Evolutionary conservation across 2,329 filamentous ascomycete genomes (phyloP).

Genomic region (Colletotrichum agaves): DNA sequence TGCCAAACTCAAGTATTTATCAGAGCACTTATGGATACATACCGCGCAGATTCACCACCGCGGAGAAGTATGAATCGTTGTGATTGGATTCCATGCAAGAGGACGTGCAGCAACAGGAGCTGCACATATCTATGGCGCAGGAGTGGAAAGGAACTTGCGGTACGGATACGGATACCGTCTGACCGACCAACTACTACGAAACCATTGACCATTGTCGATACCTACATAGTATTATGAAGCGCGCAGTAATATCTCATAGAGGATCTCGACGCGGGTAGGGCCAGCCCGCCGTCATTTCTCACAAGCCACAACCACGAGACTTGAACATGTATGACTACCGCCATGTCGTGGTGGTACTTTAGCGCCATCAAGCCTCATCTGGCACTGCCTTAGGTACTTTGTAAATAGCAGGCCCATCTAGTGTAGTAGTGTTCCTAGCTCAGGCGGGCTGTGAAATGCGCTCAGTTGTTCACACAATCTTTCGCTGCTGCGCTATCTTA

Average conservation of each 20-base stretch:
- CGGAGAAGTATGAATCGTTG: too few relatives aligned
- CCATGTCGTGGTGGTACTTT: conserved; percentile 5
- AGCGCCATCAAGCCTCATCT: conserved; percentile 14
- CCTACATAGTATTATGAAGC: too few relatives aligned
- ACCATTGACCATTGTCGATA: neutral
- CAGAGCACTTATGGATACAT: too few relatives aligned
- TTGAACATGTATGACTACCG: conserved; percentile 3
- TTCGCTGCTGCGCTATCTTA: neutral
- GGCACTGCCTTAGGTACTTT: too few relatives aligned
- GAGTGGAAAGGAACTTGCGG: neutral
- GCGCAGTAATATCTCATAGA: neutral
- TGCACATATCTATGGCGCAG: neutral
- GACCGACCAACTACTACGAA: neutral
- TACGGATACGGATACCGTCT: conserved; percentile 1
- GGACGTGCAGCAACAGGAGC: conserved; percentile 8
- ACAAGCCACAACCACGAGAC: conserved; percentile 33
- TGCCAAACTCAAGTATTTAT: too few relatives aligned
- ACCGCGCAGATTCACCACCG: too few relatives aligned
- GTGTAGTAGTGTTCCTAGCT: neutral
- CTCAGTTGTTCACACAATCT: neutral
- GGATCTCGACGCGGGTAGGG: conserved; percentile 11
- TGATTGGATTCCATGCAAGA: neutral
- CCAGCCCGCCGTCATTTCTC: conserved; percentile 26
- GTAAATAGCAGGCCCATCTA: neutral
- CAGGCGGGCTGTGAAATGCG: neutral